Evolutionary conservation across 2,329 filamentous ascomycete species (phyloP), one percentile per base, ranked within the genome.

Genomic region (Talaromyces sp.): DNA sequence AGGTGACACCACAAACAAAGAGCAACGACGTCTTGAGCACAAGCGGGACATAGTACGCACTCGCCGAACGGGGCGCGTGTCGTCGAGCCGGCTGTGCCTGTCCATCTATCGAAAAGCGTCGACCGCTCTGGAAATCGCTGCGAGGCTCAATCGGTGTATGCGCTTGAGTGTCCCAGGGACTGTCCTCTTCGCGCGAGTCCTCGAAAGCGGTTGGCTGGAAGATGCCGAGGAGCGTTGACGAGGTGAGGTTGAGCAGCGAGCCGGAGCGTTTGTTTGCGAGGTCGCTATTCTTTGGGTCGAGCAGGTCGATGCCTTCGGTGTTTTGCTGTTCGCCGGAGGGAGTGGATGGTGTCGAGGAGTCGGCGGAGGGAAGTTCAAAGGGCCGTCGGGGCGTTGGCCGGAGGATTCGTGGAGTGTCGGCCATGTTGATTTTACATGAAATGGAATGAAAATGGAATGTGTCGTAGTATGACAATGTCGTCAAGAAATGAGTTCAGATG

Each of bases 181-280:
- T 92, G 61, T 82, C 76, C 65, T 88, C 86, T 67, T 86, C 85
- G 64, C 70, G 80, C 75, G 67, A 83, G 77, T 66, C 76, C 50
- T 84, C 80, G 63, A 84, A 84, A 35, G 83, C 82, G 0, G 85
- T 85, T 6, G 86, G 87, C 11, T 87, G 88, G 80, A 96, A 99
- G 70, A 99, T 99, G 61, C 95, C 93, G 68, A 89, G 90, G 5
- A 99, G 84, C 0, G 95, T 96, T 1, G 92, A 93, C 9, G 90
- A 88, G 3, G 92, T 96, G 64, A 99, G 83, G 73, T 97, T 96
- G 71, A 92, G 81, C 63, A 92, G 85, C 9, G 92, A 96, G 67
- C 89, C 86, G 25, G 88, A 90, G 63, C 91, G 86, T 71, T 84
- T 88, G 67, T 86, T 80, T 67, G 75, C 66, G 69, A 73, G 37